Conservation (phyloP, 306 rosid species). For the Abrus precatorius region DNA sequence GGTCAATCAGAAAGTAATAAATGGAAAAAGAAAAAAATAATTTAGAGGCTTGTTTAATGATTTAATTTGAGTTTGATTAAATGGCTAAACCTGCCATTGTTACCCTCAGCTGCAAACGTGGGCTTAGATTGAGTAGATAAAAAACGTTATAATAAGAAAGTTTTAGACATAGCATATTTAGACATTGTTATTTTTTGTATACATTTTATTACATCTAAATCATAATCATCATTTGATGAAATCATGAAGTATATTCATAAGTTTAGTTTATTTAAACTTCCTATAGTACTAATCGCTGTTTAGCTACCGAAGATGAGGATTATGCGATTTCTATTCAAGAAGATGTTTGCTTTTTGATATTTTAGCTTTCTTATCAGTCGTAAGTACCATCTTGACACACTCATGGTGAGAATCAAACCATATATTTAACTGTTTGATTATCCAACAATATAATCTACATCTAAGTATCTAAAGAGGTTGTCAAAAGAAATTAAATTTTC, state of each 20-base stretch:
- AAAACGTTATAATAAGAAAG: too few relatives aligned
- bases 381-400: background rate
- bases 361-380: background rate
- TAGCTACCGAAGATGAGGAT: background rate
- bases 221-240: background rate
- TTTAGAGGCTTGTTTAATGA: background rate
- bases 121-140: background rate
- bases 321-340: background rate
- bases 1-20: conserved; percentile 22
- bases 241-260: background rate
- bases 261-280: background rate
- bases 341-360: background rate
- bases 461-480: background rate
- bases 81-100: background rate
- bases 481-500: too few relatives aligned
- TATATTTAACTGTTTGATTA: background rate
- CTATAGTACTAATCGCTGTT: background rate
- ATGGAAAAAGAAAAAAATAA: background rate
- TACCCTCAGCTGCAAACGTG: background rate
- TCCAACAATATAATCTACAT: background rate
- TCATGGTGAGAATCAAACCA: background rate
- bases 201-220: background rate
- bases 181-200: background rate
- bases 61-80: background rate
- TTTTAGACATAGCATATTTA: background rate